A percentile compares a stretch with the other conserved stretches of the same genome.
These are phyloP conservation scores for Moesziomyces antarcticus DNA, from an alignment of 1,284 basidiomycete species.

Conservation along the genomic window DNA sequence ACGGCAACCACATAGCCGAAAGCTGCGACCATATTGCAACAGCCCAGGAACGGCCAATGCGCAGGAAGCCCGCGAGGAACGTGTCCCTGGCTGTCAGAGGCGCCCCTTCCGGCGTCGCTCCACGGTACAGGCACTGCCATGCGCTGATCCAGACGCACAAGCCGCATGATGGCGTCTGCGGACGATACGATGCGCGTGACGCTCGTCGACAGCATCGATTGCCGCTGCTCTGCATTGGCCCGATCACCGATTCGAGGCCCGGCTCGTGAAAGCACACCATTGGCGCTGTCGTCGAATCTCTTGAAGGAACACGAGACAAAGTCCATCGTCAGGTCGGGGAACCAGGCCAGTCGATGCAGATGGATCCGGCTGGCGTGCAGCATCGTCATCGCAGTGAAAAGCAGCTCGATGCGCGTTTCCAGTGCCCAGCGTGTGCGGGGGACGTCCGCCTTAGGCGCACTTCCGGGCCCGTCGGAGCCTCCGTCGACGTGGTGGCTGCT, in stretches of 20 bases:
- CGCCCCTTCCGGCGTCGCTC: neutral
- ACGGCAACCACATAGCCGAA: slow-evolving; percentile 24
- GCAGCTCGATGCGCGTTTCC: slow-evolving; percentile 17
- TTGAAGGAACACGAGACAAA: slow-evolving; percentile 25
- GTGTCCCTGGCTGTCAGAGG: neutral
- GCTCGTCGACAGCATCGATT: slow-evolving; percentile 9
- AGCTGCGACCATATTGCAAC: slow-evolving; percentile 22
- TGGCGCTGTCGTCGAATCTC: neutral
- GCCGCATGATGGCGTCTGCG: slow-evolving; percentile 19
- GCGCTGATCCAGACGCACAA: slow-evolving; percentile 13
- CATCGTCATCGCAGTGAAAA: slow-evolving; percentile 15
- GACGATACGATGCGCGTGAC: slow-evolving; percentile 19
- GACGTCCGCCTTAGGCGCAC: neutral
- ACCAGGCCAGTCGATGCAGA: slow-evolving; percentile 21
- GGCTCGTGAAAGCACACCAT: neutral
- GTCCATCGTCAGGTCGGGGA: slow-evolving; percentile 23
- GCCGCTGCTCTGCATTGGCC: neutral
- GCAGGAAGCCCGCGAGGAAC: slow-evolving; percentile 1
- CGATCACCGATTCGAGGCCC: neutral
- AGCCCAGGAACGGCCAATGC: slow-evolving; percentile 21
- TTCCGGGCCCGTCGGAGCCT: neutral
- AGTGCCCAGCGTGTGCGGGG: neutral
- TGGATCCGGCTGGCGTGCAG: slow-evolving; percentile 20
- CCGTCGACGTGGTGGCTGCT: neutral
- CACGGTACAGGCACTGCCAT: neutral